These are phyloP conservation scores for Pichia nakasei DNA, from an alignment of 805 yeast species.

Conservation along the genomic window DNA sequence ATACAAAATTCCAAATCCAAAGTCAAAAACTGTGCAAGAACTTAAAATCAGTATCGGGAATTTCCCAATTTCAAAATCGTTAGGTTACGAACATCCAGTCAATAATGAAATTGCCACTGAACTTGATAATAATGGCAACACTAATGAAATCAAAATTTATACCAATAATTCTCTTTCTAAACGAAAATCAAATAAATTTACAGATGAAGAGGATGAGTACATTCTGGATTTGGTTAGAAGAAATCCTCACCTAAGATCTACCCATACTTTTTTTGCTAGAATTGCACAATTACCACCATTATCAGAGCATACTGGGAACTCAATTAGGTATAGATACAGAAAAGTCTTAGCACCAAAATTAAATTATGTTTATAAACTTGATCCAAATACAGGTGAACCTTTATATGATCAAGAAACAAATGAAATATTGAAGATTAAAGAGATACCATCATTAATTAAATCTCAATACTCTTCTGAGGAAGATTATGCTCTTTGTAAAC, in stretches of 20 bases:
- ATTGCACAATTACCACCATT: slow-evolving; percentile 43
- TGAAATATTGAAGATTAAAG: slow-evolving; percentile 31
- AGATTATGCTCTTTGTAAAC: slow-evolving; percentile 49
- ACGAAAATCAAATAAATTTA: slow-evolving; percentile 39
- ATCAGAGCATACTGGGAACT: slow-evolving; percentile 65
- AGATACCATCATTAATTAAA: slow-evolving; percentile 44
- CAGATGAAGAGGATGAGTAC: slow-evolving; percentile 53
- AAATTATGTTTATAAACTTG: slow-evolving; percentile 41
- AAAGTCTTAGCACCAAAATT: slow-evolving; percentile 34
- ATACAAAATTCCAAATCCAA: slow-evolving; percentile 8
- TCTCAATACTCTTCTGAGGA: slow-evolving; percentile 61
- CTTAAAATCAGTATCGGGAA: slow-evolving; percentile 20
- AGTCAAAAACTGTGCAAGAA: not conserved
- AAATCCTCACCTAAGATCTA: slow-evolving; percentile 58
- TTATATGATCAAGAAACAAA: slow-evolving; percentile 34
- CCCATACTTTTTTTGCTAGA: slow-evolving; percentile 57
- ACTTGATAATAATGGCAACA: not conserved
- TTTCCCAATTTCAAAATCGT: slow-evolving; percentile 9
- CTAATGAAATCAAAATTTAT: not conserved
- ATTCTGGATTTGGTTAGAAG: slow-evolving; percentile 60
- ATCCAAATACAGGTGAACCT: slow-evolving; percentile 33
- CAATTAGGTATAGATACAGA: slow-evolving; percentile 57
- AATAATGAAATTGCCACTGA: no score
- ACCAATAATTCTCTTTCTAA: slow-evolving; percentile 17
- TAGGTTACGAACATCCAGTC: not conserved